phyloP scores from a whole-genome alignment of 2,329 filamentous ascomycete genomes.

The Botrytis fabae region DNA sequence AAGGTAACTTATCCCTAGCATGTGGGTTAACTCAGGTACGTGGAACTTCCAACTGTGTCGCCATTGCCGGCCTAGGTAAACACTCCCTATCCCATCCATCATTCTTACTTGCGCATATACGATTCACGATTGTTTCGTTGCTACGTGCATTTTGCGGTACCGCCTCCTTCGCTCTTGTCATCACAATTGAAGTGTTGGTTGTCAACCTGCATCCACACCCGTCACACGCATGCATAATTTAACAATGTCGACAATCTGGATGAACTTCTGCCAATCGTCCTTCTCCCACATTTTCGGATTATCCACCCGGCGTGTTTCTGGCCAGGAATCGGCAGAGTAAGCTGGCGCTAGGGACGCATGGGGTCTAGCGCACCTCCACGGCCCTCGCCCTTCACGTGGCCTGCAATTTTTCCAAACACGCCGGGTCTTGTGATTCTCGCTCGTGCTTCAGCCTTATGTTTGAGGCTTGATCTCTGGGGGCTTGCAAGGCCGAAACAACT shows the following conservation, averaged over 20 bases:
- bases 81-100: not conserved
- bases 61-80: not conserved
- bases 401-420: not conserved
- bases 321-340: not conserved
- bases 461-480: not conserved
- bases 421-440: too few species aligned
- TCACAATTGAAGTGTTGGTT: not conserved
- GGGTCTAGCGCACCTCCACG: not conserved
- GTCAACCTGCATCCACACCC: not conserved
- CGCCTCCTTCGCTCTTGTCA: not conserved
- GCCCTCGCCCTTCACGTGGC: conserved; percentile 9
- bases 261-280: conserved; percentile 17
- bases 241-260: not conserved
- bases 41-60: conserved; percentile 1
- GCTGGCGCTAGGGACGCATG: not conserved
- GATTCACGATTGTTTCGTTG: not conserved
- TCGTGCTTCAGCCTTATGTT: conserved; percentile 2
- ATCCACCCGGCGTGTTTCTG: conserved; percentile 14
- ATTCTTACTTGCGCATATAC: conserved; percentile 6
- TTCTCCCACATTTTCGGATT: conserved; percentile 20
- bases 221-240: conserved; percentile 5
- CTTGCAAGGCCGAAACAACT: not conserved
- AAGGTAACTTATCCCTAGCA: not conserved
- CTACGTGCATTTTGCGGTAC: not conserved
- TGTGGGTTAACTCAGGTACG: not conserved